Evolutionary conservation across 768 basidiomycete species (phyloP).

Genomic region (Trametes maxima): DNA sequence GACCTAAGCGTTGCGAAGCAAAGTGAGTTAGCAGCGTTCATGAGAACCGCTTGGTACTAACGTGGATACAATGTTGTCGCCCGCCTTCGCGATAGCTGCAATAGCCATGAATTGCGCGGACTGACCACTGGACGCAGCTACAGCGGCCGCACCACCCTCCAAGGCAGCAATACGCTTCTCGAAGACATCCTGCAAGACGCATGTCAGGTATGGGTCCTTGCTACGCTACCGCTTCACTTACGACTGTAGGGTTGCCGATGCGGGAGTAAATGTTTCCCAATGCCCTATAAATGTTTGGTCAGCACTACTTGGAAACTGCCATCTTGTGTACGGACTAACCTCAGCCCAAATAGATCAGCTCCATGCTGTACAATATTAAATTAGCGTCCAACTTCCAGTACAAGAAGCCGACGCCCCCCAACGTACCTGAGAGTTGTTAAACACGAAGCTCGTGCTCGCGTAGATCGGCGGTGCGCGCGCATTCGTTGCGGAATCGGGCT

Average conservation of each 20-base stretch:
- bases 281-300: constrained; percentile 36
- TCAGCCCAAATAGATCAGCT: constrained; percentile 71
- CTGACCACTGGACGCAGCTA: constrained; percentile 75
- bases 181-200: constrained; percentile 61
- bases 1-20: constrained; percentile 40
- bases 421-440: constrained; percentile 66
- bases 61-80: constrained; percentile 82
- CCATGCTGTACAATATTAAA: constrained; percentile 55
- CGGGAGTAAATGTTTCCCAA: constrained; percentile 68
- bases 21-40: not conserved
- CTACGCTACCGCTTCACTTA: constrained; percentile 34
- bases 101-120: constrained; percentile 78
- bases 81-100: constrained; percentile 56
- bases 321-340: constrained; percentile 31
- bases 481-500: constrained; percentile 62
- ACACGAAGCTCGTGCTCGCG: constrained; percentile 69
- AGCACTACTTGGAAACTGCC: no score
- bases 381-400: not conserved
- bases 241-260: constrained; percentile 68
- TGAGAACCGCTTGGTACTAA: constrained; percentile 34
- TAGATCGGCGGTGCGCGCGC: constrained; percentile 83
- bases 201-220: not conserved
- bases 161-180: constrained; percentile 78
- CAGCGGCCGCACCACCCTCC: constrained; percentile 78
- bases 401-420: not conserved